Conservation (phyloP, 2,329 filamentous ascomycete species). For the Neoascochyta sp. region DNA sequence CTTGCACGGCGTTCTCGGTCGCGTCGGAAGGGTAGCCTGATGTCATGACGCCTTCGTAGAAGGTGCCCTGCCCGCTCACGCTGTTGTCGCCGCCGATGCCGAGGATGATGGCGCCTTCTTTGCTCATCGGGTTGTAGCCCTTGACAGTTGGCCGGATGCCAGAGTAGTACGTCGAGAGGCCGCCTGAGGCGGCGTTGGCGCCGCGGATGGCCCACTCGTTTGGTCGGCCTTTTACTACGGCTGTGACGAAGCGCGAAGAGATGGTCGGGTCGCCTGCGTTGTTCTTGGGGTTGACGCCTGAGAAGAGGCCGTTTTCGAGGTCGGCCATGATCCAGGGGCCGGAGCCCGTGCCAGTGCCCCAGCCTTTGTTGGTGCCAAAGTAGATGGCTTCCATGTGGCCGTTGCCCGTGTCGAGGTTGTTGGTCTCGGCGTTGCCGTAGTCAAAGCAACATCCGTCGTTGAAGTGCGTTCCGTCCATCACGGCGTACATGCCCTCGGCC, state of each 20-base stretch:
- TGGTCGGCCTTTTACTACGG: conserved; percentile 54
- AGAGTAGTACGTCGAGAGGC: conserved; percentile 57
- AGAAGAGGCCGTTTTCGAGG: conserved; percentile 64
- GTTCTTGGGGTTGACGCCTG: conserved; percentile 45
- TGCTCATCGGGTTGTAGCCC: conserved; percentile 60
- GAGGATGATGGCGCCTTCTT: conserved; percentile 64
- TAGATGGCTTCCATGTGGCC: conserved; percentile 69
- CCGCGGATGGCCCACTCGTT: conserved; percentile 60
- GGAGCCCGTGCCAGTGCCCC: conserved; percentile 55
- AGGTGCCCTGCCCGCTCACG: conserved; percentile 57
- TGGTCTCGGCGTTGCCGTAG: conserved; percentile 44
- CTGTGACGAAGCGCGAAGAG: conserved; percentile 55
- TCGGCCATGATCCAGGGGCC: conserved; percentile 69
- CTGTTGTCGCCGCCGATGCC: conserved; percentile 69
- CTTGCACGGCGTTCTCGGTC: conserved; percentile 57
- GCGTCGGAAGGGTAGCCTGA: conserved; percentile 58
- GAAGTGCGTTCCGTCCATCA: conserved; percentile 59
- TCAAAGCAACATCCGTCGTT: conserved; percentile 54
- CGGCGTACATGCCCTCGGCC: conserved; percentile 58
- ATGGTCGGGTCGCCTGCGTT: conserved; percentile 55
- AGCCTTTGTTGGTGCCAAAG: conserved; percentile 54
- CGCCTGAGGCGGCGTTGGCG: conserved; percentile 53
- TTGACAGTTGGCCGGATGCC: conserved; percentile 51
- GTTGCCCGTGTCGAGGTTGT: conserved; percentile 49
- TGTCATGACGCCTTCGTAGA: conserved; percentile 65